Base-by-base conservation (phyloP, 495 filamentous ascomycete species). In the Penicillium cataractarum region DNA sequence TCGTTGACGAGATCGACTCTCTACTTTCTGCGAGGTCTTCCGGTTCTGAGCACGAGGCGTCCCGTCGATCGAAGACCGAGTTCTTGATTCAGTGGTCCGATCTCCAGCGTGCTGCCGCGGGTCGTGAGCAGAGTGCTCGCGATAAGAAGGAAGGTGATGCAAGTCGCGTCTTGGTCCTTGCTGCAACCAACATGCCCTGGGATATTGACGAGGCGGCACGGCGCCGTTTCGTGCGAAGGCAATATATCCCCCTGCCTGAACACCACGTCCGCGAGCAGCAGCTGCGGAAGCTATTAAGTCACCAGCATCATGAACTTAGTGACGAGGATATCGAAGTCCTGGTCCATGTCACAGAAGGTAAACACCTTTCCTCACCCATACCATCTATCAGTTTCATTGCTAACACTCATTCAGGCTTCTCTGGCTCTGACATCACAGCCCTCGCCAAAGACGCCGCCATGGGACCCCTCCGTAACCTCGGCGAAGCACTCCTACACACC, bases 61-160 rank as follows among this genome's bases (percentile, higher is more conserved):
- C 93, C 8, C 83, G 94, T 40, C 84, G 96, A 27, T 96, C 97
- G 67, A 98, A 99, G 77, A 99, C 95, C 0, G 95, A 99, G 69
- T 99, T 99, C 61, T 74, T 99, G 56, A 97, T 99, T 46, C 94
- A 97, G 69, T 99, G 95, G 95, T 92, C 89, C 50, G 93, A 97
- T 73, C 79, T 99, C 7, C 91, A 95, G 64, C 87, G 91, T 57
- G 95, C 95, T 7, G 95, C 96, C 1, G 96, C 94, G 2, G 96
- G 95, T 12, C 84, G 91, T 52, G 90, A 94, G 64, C 83, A 83
- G 48, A 83, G 73, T n/a, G 84, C 87, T 26, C 86, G 81, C 50
- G 89, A 93, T 21, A 89, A 84, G 68, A 78, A 78, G 48, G 77
- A 82, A n/a, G 93, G 92, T n/a, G 94, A 98, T 75, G 85, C 92